Base-by-base conservation (phyloP, 768 basidiomycete genomes). In the Leccinum uliginosum region DNA sequence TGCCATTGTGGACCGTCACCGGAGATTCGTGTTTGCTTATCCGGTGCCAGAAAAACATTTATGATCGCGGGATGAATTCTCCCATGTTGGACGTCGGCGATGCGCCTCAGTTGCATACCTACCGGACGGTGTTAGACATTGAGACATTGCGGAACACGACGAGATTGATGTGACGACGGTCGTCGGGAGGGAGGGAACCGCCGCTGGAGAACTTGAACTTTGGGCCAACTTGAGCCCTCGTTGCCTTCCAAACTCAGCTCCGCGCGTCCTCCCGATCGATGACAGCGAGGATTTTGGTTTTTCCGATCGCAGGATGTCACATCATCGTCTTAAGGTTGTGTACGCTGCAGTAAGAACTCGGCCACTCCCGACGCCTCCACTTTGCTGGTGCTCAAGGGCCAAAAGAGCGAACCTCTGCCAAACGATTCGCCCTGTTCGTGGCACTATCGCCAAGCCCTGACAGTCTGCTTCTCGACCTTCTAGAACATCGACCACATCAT, bases 251-350 rank as follows among this genome's bases (percentile, higher is more conserved):
- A 64, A 60, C 55, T 30, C 17, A 64, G 62, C 62, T 60, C 54
- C 62, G 53, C 58, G 62, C 48, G 48, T 10, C 9, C 34, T 47
- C 51, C 59, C 59, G 63, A 63, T 63, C 51, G 52, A 51, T 50
- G 50, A 60, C 59, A 65, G 59, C 59, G 54, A 43, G 40, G 38
- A 35, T 17, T 9, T 40, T 40, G 38, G n/a, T 40, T 40, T n/a
- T 32, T 54, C 63, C 61, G 61, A 62, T 62, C 61, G 53, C 50
- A 51, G 64, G 53, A 64, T 62, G 53, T 46, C 61, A n/a, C n/a
- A 59, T 63, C 53, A 63, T 19, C 17, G 40, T 43, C 40, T n/a
- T n/a, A 43, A 2, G 19, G 40, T 7, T 43, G 35, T 11, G 23
- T 10, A 29, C 27, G n/a, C 62, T 51, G 61, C n/a, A n/a, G n/a